Evolutionary conservation across 345 rosid species (phyloP).

Genomic region (Psidium guajava): DNA sequence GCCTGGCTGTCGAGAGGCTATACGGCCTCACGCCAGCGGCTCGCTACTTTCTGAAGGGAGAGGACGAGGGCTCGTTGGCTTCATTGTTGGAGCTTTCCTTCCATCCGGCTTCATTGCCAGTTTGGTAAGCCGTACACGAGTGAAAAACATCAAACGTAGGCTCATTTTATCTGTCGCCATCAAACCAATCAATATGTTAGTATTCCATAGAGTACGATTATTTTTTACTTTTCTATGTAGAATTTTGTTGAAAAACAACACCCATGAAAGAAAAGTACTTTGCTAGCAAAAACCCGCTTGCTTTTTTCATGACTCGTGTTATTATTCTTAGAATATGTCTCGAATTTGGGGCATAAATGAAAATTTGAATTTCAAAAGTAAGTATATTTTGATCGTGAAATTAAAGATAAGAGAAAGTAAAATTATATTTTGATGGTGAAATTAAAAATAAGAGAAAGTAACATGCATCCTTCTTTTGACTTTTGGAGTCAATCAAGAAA

Average conservation of each 20-base stretch:
- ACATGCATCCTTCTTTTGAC: no score
- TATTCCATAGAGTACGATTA: neutral
- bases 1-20: constrained; percentile 8
- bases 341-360: no score
- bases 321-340: no score
- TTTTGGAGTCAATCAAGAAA: no score
- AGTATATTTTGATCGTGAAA: no score
- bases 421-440: no score
- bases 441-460: no score
- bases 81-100: neutral
- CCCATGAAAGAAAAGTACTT: neutral
- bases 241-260: neutral
- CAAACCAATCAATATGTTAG: neutral
- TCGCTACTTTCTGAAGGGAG: constrained; percentile 7
- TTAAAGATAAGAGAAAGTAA: no score
- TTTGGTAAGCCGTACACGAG: constrained; percentile 1
- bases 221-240: neutral
- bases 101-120: neutral
- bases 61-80: constrained; percentile 4
- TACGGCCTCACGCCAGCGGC: constrained; percentile 17
- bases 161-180: neutral
- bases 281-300: neutral
- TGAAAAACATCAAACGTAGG: neutral
- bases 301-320: neutral
- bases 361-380: no score